phyloP scores from a whole-genome alignment of 1,284 basidiomycete species.

The Pseudozyma pruni region DNA sequence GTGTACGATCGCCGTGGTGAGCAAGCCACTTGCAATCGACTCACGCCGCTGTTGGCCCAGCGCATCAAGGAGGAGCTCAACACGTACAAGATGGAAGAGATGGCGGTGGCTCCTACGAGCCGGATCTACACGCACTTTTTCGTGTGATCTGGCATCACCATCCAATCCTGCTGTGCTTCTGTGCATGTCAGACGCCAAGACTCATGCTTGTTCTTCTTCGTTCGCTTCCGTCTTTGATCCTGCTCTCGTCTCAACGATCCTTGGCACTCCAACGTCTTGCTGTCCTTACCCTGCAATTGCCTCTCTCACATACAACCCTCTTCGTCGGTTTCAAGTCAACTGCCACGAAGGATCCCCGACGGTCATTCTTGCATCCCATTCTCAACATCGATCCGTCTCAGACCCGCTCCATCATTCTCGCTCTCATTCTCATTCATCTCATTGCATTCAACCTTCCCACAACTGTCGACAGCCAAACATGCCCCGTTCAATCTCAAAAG shows the following conservation, averaged over 20 bases:
- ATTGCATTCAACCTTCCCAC: slow-evolving; percentile 16
- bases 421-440: slow-evolving; percentile 4
- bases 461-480: neutral
- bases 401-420: neutral
- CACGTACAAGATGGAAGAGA: slow-evolving; percentile 97
- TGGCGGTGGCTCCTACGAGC: slow-evolving; percentile 81
- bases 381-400: neutral
- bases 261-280: neutral
- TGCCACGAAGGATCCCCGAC: too few relatives aligned
- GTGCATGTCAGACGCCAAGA: neutral
- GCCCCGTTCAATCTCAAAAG: slow-evolving; percentile 4
- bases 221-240: neutral
- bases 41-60: slow-evolving; percentile 93
- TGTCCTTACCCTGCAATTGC: slow-evolving; percentile 1
- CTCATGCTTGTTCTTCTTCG: slow-evolving; percentile 3
- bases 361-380: neutral
- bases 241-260: slow-evolving; percentile 3
- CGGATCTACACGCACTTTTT: slow-evolving; percentile 67
- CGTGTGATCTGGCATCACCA: slow-evolving; percentile 28
- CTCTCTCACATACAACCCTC: too few relatives aligned
- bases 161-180: neutral
- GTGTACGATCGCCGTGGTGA: slow-evolving; percentile 95
- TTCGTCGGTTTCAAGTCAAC: too few relatives aligned
- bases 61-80: slow-evolving; percentile 84
- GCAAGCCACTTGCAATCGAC: slow-evolving; percentile 93